Base-by-base conservation (phyloP, 495 filamentous ascomycete genomes). In the Penicillium turbatum region DNA sequence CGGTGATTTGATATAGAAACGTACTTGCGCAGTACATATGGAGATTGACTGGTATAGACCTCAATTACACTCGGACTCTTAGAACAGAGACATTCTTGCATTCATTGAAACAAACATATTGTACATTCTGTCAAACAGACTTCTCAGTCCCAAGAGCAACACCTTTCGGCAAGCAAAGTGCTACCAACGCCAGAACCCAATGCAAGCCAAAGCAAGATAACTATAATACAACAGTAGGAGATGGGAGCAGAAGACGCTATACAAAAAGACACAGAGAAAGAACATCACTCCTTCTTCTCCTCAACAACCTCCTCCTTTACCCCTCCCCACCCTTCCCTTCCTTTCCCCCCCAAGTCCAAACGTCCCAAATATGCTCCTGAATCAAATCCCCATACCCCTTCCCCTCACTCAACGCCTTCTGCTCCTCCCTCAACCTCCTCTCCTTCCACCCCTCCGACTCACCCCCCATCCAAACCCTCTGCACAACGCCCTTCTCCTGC, bases 381-480 rank as follows among this genome's bases (percentile, higher is more conserved):
- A 96, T 96, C 70, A 96, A 72, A 61, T 82, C 85, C 13, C 81
- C 82, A 77, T 92, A 91, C 24, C 89, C 87, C 69, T 83, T 87
- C 16, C 91, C 92, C 52, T 86, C 82, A 60, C 85, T 83, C 63
- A 92, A 57, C 50, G 83, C 83, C 72, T 89, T 76, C 72, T 77
- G 77, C 68, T 92, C 87, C 76, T 86, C 80, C 68, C 73, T 66
- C 56, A 88, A 59, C 62, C 90, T 70, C 75, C 79, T 79, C 70
- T 82, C 80, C 77, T 86, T 86, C 90, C 89, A 93, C 44, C 80
- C 83, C 38, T 77, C 74, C 39, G 62, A 67, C 68, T 85, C 82
- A 48, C 79, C 75, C 8, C 81, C 86, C 72, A 86, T 83, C 85
- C 85, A 88, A 40, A 88, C 47, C 64, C 71, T 74, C 63, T 79